Base-by-base conservation (phyloP, 768 basidiomycete species). In the Cubamyces lactineus region DNA sequence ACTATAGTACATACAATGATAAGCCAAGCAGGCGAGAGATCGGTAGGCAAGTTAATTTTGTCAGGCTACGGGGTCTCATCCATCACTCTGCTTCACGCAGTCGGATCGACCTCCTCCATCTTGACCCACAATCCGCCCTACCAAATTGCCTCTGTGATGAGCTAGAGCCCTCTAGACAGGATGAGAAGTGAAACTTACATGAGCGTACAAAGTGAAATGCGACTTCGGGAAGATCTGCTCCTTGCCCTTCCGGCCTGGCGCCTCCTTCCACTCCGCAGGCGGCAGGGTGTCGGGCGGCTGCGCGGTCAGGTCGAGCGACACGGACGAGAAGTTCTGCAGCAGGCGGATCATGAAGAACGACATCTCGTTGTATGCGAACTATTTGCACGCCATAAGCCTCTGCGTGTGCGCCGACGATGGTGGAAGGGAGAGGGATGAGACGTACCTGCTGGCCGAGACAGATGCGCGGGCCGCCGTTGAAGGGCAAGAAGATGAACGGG, bases 321-420 rank as follows among this genome's bases (percentile, higher is more conserved):
- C 72, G 1, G 69, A 67, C 3, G 78, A 78, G 71, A 86, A 86
- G 11, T 70, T 70, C 68, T 89, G 88, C 6, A 88, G 70, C 8
- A 89, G 74, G 11, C 84, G 80, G 48, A 85, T 77, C 46, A 89
- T 77, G 73, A 87, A 80, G 72, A 85, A 89, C 1, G 86, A 87
- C 2, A 79, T 73, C 67, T 87, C 85, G 61, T 87, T 79, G 71
- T 88, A 88, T 5, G 88, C 87, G 66, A 87, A 87, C 82, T 87
- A 61, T n/a, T 9, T 30, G 26, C 13, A 5, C 12, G 17, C 47
- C 1, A 6, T 50, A 21, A 50, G 57, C 3, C 28, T 17, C 8
- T 8, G 50, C 7, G 4, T 11, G 12, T 12, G 15, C 19, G 16
- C 1, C 9, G 5, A 23, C 13, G 23, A 17, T 21, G 24, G 30